Percentiles rank a stretch among this genome's conserved stretches.
Evolutionary conservation across 768 basidiomycete species (phyloP).

Genomic region (Lactarius deliciosus): DNA sequence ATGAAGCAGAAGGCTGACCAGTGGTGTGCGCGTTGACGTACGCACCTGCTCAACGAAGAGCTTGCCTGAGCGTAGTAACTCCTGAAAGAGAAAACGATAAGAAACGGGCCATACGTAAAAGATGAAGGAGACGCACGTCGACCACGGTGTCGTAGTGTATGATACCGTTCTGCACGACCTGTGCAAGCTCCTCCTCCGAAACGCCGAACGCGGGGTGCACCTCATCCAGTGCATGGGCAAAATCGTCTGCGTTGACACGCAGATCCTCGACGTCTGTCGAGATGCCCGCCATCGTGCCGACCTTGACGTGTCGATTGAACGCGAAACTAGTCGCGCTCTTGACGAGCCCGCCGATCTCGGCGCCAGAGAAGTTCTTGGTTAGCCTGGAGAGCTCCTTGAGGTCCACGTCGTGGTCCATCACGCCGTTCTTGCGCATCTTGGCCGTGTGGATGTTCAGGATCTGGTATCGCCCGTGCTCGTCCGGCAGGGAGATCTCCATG

Average conservation of each 20-base stretch:
- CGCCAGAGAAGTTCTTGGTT: slow-evolving; percentile 98
- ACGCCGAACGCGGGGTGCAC: slow-evolving; percentile 98
- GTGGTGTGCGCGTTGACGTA: slow-evolving; percentile 83
- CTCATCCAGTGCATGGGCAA: slow-evolving; percentile 87
- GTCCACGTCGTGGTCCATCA: slow-evolving; percentile 87
- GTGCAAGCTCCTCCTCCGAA: slow-evolving; percentile 90
- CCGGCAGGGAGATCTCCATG: slow-evolving; percentile 98
- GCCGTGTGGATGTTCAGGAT: slow-evolving; percentile 93
- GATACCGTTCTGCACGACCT: slow-evolving; percentile 95
- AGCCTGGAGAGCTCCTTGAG: slow-evolving; percentile 72
- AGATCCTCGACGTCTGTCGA: slow-evolving; percentile 94
- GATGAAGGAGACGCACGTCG: slow-evolving; percentile 57
- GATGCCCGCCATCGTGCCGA: slow-evolving; percentile 95
- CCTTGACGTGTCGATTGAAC: slow-evolving; percentile 95
- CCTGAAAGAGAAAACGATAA: slow-evolving; percentile 45
- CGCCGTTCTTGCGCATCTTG: slow-evolving; percentile 89
- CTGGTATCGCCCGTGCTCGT: slow-evolving; percentile 88
- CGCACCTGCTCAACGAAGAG: slow-evolving; percentile 94
- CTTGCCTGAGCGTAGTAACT: slow-evolving; percentile 80
- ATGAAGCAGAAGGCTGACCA: slow-evolving; percentile 87
- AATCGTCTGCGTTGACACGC: slow-evolving; percentile 82
- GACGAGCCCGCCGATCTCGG: slow-evolving; percentile 92
- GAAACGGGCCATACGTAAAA: not conserved
- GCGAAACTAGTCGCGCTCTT: slow-evolving; percentile 99
- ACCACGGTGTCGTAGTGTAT: slow-evolving; percentile 77